Conservation (phyloP, 176 grass and related monocot genomes). For the Carex scoparia region DNA sequence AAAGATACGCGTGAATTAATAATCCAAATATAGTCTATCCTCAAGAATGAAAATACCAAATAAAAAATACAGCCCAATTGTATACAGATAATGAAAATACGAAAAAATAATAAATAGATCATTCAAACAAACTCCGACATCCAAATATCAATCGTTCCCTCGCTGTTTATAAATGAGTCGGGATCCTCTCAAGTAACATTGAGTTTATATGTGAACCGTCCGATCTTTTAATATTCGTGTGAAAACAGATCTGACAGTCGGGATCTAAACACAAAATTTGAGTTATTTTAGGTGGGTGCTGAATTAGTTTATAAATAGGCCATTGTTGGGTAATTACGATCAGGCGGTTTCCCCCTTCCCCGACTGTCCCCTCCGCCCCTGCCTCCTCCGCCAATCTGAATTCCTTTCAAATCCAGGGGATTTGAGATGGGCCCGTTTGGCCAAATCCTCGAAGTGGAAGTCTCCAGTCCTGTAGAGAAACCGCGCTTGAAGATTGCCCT, state of each 20-base stretch:
- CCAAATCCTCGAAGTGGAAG: constrained; percentile 23
- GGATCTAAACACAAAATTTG: too few species aligned
- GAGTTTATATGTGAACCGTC: too few species aligned
- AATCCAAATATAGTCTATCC: neutral
- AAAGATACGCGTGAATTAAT: neutral
- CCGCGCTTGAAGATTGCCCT: neutral
- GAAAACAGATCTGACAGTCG: too few species aligned
- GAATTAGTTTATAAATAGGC: neutral
- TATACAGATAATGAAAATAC: neutral
- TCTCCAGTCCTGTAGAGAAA: neutral
- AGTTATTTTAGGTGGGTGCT: too few species aligned
- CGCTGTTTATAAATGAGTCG: too few species aligned
- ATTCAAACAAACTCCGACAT: constrained; percentile 1
- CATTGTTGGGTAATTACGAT: neutral
- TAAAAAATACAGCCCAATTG: neutral
- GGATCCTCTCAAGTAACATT: too few species aligned
- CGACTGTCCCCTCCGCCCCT: neutral
- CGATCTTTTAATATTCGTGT: too few species aligned
- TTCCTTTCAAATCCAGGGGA: neutral
- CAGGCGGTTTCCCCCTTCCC: neutral
- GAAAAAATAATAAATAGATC: neutral
- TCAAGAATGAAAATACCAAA: neutral
- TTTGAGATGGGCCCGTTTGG: constrained; percentile 2
- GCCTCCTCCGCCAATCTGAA: neutral
- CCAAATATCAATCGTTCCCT: neutral